These are phyloP conservation scores for Nakazawaea populi DNA, from an alignment of 805 yeast genomes.

Conservation along the genomic window DNA sequence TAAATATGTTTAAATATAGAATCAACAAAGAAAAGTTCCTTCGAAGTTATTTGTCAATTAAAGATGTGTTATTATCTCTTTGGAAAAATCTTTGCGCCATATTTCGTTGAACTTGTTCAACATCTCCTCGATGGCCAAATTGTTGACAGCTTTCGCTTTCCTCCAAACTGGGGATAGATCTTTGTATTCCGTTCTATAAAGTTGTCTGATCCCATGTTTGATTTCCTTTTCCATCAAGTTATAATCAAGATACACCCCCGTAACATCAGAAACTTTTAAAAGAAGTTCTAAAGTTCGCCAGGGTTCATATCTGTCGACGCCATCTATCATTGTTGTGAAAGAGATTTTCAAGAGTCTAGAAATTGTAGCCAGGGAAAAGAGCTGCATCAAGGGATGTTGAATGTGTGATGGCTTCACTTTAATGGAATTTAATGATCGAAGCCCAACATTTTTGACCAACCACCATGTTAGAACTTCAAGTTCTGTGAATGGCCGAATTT, in stretches of 20 bases:
- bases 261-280: conserved; percentile 11
- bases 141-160: background rate
- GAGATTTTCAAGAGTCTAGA: conserved; percentile 15
- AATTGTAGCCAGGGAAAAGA: conserved; percentile 14
- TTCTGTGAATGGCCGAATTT: conserved; percentile 12
- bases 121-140: background rate
- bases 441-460: conserved; percentile 5
- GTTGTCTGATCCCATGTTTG: background rate
- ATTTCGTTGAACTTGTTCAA: conserved; percentile 2
- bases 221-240: conserved; percentile 1
- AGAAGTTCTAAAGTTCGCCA: conserved; percentile 19
- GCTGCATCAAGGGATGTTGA: conserved; percentile 15
- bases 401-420: conserved; percentile 10
- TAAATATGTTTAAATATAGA: background rate
- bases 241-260: conserved; percentile 14
- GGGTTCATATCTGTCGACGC: conserved; percentile 9
- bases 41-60: no score
- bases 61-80: background rate
- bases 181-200: background rate
- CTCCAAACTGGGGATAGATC: background rate
- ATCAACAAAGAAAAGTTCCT: background rate
- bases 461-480: conserved; percentile 10
- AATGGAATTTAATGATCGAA: background rate
- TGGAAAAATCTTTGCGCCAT: conserved; percentile 4
- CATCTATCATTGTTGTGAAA: conserved; percentile 11